Evolutionary conservation across 73 alveolate genomes (phyloP).

Genomic region (Symbiodinium natans): DNA sequence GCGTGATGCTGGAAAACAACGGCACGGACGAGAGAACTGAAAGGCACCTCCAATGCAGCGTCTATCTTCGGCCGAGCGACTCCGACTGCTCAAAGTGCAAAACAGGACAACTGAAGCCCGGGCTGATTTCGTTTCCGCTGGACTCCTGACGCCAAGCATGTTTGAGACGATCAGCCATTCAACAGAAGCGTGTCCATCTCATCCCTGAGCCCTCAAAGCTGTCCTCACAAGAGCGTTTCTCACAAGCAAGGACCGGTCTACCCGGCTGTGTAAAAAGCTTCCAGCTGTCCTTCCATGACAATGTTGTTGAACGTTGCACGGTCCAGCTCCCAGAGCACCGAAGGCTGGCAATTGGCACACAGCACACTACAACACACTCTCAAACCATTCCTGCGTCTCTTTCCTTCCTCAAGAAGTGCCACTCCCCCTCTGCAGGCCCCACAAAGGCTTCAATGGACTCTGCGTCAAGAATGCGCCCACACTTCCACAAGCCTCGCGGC

Average conservation of each 20-base stretch:
- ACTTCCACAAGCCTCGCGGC: slow-evolving; percentile 41
- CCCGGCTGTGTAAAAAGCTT: too few relatives aligned
- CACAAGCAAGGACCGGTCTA: too few relatives aligned
- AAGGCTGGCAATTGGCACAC: background rate
- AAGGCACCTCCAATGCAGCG: slow-evolving; percentile 39
- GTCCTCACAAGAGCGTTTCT: too few relatives aligned
- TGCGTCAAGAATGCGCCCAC: background rate
- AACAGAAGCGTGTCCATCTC: too few relatives aligned
- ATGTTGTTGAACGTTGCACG: slow-evolving; percentile 85
- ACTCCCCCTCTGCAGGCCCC: background rate
- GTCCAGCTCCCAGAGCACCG: slow-evolving; percentile 91
- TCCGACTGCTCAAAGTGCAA: background rate
- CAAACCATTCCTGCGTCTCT: too few relatives aligned
- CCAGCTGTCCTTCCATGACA: slow-evolving; percentile 94
- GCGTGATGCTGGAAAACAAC: slow-evolving; percentile 56
- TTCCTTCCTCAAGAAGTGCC: background rate
- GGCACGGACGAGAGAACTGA: slow-evolving; percentile 90
- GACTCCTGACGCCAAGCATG: slow-evolving; percentile 12
- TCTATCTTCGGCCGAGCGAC: background rate
- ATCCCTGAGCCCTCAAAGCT: too few relatives aligned
- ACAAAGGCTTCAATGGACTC: too few relatives aligned
- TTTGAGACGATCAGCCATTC: too few relatives aligned
- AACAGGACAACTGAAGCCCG: background rate
- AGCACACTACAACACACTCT: too few relatives aligned
- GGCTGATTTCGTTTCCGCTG: slow-evolving; percentile 84